Evolutionary conservation across 129 eudicot genomes (phyloP).

Genomic region (Helichrysum umbraculigerum): DNA sequence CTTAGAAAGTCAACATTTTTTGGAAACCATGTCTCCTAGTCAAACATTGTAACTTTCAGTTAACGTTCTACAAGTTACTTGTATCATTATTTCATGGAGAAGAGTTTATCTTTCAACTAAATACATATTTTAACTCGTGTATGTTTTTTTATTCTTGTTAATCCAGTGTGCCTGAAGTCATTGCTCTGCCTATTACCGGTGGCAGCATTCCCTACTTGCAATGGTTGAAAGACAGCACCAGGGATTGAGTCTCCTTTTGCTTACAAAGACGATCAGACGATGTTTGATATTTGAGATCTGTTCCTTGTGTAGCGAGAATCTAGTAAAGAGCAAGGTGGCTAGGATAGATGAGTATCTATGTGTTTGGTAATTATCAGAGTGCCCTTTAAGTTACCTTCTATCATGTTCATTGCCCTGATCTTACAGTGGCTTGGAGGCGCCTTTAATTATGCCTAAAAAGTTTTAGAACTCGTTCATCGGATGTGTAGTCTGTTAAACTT

Average conservation of each 20-base stretch:
- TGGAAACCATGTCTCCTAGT: not conserved
- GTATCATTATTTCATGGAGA: not conserved
- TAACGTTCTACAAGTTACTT: too few species aligned
- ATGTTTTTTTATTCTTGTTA: not conserved
- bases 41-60: not conserved
- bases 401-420: not conserved
- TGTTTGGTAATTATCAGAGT: not conserved
- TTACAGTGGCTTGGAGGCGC: not conserved
- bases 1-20: not conserved
- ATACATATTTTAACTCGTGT: not conserved
- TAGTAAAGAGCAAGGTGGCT: not conserved
- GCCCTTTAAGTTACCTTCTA: not conserved
- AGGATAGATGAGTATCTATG: not conserved
- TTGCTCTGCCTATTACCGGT: conserved; percentile 40
- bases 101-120: not conserved
- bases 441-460: not conserved
- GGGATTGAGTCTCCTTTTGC: conserved; percentile 20
- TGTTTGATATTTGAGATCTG: not conserved
- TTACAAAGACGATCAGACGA: not conserved
- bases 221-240: conserved; percentile 44
- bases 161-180: conserved; percentile 70
- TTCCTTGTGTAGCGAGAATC: not conserved
- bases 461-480: not conserved
- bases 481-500: not conserved
- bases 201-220: conserved; percentile 38